Evolutionary conservation across 1,284 basidiomycete genomes (phyloP).

Genomic region (Hymenochaete sp.): DNA sequence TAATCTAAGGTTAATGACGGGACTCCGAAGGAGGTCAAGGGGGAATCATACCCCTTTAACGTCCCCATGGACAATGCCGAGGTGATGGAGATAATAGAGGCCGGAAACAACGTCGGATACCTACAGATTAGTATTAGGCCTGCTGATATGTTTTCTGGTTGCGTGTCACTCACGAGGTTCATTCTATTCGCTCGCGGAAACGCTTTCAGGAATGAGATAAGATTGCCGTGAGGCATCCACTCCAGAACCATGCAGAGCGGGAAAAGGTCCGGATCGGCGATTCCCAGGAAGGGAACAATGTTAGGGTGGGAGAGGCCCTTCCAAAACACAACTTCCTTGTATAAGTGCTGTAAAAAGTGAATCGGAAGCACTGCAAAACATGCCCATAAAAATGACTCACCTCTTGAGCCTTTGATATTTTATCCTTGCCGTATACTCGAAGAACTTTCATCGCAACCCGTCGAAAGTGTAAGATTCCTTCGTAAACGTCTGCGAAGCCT

Average conservation of each 20-base stretch:
- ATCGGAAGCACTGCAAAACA: not conserved
- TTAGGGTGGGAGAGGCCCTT: conserved; percentile 6
- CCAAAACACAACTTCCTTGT: conserved; percentile 14
- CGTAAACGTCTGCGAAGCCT: conserved; percentile 14
- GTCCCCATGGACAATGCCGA: not conserved
- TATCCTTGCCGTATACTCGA: conserved; percentile 2
- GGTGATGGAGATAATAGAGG: not conserved
- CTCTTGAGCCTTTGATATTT: not conserved
- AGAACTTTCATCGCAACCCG: conserved; percentile 16
- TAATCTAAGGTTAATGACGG: not conserved
- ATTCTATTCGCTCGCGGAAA: not conserved
- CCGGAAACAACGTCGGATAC: not conserved
- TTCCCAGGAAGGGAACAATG: conserved; percentile 12
- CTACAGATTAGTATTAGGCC: not conserved
- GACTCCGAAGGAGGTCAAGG: not conserved
- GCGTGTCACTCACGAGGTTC: conserved; percentile 4
- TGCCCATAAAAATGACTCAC: not conserved
- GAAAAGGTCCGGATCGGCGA: not conserved
- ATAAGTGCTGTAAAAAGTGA: conserved; percentile 7
- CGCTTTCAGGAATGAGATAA: conserved; percentile 1
- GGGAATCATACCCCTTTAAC: not conserved
- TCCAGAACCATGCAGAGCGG: conserved; percentile 8
- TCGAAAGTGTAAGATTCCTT: not conserved
- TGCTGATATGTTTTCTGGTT: not conserved
- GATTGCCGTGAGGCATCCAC: conserved; percentile 11